Percentiles rank a stretch among this genome's conserved stretches.
Conservation (phyloP, 1,284 basidiomycete species). For the Cutaneotrichosporon cutaneum region DNA sequence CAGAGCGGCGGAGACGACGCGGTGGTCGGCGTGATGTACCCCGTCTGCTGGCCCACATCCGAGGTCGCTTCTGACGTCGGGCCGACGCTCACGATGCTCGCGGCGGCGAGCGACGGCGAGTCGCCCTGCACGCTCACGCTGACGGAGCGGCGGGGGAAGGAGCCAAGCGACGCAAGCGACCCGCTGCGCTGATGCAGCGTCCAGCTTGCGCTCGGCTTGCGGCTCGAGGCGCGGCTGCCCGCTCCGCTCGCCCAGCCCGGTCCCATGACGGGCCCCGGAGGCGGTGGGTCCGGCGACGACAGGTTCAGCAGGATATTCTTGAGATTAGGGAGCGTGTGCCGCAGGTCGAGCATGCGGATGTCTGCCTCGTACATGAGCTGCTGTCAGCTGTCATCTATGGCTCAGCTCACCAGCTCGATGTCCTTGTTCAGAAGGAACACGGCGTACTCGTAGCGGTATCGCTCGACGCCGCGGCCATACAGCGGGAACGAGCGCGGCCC, state of each 20-base stretch:
- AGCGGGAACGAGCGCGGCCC: slow-evolving; percentile 91
- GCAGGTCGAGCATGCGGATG: slow-evolving; percentile 82
- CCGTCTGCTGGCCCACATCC: neutral
- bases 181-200: neutral
- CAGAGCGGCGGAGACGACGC: neutral
- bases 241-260: slow-evolving; percentile 25
- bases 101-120: slow-evolving; percentile 7
- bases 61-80: neutral
- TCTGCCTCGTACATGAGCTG: slow-evolving; percentile 87
- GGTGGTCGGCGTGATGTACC: neutral
- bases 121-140: neutral
- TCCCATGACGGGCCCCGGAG: slow-evolving; percentile 22
- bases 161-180: neutral
- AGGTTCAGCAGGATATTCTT: slow-evolving; percentile 89
- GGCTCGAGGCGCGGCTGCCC: slow-evolving; percentile 17
- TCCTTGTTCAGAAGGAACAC: slow-evolving; percentile 97
- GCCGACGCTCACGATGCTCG: slow-evolving; percentile 1
- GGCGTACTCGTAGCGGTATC: slow-evolving; percentile 95
- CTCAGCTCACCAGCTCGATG: slow-evolving; percentile 76
- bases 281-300: slow-evolving; percentile 39
- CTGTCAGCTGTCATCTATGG: slow-evolving; percentile 13
- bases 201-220: slow-evolving; percentile 14
- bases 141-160: neutral
- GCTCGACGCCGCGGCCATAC: slow-evolving; percentile 89
- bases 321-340: slow-evolving; percentile 93